Conservation (phyloP, 805 yeast species). For the Clavispora santaluciae region DNA sequence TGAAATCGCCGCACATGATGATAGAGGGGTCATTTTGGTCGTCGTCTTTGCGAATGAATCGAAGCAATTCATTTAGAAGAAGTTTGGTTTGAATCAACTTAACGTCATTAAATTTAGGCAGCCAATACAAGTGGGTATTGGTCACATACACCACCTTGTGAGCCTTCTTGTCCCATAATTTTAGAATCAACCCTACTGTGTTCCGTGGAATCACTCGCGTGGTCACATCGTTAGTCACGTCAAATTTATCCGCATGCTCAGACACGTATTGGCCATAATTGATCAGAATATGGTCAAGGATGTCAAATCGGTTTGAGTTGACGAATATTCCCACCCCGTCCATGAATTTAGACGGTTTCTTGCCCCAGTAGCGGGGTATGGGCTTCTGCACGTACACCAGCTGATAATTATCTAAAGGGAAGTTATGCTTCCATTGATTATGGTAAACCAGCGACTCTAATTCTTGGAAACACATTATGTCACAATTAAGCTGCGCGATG, state of each 20-base stretch:
- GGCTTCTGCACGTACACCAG: slow-evolving; percentile 47
- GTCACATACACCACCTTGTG: slow-evolving; percentile 40
- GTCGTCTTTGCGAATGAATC: slow-evolving; percentile 7
- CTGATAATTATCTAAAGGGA: slow-evolving; percentile 35
- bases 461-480: slow-evolving; percentile 59
- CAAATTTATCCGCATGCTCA: slow-evolving; percentile 21
- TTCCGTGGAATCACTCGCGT: slow-evolving; percentile 42
- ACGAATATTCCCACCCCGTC: slow-evolving; percentile 60
- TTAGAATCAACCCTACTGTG: slow-evolving; percentile 53
- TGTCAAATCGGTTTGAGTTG: slow-evolving; percentile 44
- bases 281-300: slow-evolving; percentile 25
- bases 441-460: slow-evolving; percentile 41
- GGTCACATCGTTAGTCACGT: slow-evolving; percentile 28
- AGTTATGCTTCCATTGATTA: slow-evolving; percentile 33
- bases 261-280: slow-evolving; percentile 26
- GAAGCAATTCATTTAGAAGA: slow-evolving; percentile 12
- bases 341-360: slow-evolving; percentile 37
- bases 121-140: slow-evolving; percentile 63
- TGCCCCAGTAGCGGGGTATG: slow-evolving; percentile 50
- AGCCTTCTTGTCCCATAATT: slow-evolving; percentile 41
- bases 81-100: slow-evolving; percentile 50
- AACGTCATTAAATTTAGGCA: slow-evolving; percentile 45
- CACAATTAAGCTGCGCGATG: slow-evolving; percentile 40
- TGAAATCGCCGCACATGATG: slow-evolving; percentile 54
- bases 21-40: slow-evolving; percentile 18